Base-by-base conservation (phyloP, 345 rosid genomes). In the Linum lewisii region DNA sequence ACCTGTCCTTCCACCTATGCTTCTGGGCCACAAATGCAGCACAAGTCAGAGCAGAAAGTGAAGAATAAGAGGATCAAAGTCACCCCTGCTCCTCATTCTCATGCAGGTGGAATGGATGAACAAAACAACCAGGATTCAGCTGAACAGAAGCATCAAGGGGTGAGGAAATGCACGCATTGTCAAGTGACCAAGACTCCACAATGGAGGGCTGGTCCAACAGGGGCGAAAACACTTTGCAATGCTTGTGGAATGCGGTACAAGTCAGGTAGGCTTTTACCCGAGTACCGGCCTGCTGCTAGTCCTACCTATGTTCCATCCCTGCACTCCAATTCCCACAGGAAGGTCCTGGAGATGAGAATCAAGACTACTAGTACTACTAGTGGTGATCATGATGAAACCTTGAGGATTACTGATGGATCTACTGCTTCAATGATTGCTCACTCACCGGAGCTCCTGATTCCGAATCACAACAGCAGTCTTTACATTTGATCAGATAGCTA, bases 141-240 rank as follows among this genome's bases (percentile, higher is more conserved):
- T n/a, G n/a, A 38, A 14, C 45, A 38, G 38, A 4, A 34, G 14
- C 45, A 38, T 22, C 77, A 74, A 23, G 78, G 85, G 0, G 80
- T 79, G 18, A 81, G 97, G 82, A 90, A 87, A 77, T 94, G 99
- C 54, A 59, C 90, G 88, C 99, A 94, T 25, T 94, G 97, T 22
- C 96, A 90, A 74, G 83, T 90, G 32, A 94, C 97, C 1, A 87
- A 85, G 81, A 94, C 99, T 0, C 99, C 99, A 0, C 99, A 94
- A 65, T 94, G 99, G 99, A 80, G 99, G 67, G 92, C 95, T 5
- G 99, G 99, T 1, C 99, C 99, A 24, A 73, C 85, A 95, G 99
- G 99, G 0, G 97, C 96, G 5, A 93, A 93, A 74, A 90, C 99
- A 8, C 96, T 93, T 24, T 87, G 99, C 79, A 93, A 93, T 25